These are phyloP conservation scores for Eutypa lata DNA, from an alignment of 2,329 filamentous ascomycete species.

Conservation along the genomic window DNA sequence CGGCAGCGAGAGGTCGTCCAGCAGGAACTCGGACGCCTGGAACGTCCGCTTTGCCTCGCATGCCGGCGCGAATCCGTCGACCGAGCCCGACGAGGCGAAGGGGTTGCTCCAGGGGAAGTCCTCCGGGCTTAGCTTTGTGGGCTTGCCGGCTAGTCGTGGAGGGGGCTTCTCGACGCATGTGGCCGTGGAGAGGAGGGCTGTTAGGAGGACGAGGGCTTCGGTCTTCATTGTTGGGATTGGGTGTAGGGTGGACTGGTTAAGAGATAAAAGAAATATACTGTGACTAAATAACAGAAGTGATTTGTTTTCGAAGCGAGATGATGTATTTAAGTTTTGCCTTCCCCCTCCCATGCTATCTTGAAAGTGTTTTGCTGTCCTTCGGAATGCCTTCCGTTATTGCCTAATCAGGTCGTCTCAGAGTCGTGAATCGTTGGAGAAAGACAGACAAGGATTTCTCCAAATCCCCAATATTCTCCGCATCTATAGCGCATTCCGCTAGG, in stretches of 20 bases:
- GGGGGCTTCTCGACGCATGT: background rate
- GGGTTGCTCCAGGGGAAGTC: conserved; percentile 40
- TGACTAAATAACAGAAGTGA: too few species aligned
- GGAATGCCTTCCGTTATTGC: background rate
- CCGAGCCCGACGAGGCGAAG: too few species aligned
- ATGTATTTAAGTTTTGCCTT: too few species aligned
- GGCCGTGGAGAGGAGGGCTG: background rate
- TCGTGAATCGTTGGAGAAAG: background rate
- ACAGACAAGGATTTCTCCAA: background rate
- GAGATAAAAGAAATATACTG: background rate
- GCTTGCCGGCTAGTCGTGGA: background rate
- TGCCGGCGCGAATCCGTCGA: conserved; percentile 29
- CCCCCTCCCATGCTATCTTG: background rate
- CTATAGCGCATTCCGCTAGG: too few species aligned
- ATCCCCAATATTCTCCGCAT: background rate
- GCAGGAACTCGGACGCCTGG: conserved; percentile 38
- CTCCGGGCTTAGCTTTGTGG: background rate
- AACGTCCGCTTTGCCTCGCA: conserved; percentile 36
- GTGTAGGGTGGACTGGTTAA: background rate
- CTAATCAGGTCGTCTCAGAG: background rate
- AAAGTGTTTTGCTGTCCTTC: conserved; percentile 1
- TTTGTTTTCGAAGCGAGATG: background rate
- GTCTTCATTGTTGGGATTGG: background rate
- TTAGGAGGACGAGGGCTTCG: background rate
- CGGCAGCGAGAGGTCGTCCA: conserved; percentile 38